These are phyloP conservation scores for Bipolaris victoriae DNA, from an alignment of 2,329 filamentous ascomycete species.

Conservation along the genomic window DNA sequence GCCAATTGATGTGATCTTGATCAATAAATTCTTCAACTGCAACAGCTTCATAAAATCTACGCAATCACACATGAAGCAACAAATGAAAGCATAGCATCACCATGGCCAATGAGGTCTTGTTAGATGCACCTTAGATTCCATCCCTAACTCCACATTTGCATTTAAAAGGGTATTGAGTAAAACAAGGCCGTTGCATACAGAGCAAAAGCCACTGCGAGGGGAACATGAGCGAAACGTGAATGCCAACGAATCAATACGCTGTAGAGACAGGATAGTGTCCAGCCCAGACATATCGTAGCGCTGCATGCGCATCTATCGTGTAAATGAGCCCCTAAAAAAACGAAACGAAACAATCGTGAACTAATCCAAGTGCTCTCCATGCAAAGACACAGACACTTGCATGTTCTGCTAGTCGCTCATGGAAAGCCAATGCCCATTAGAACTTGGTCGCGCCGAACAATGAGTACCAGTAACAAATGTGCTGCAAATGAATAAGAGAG, in stretches of 20 bases:
- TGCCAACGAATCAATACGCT: slow-evolving; percentile 21
- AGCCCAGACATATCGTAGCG: slow-evolving; percentile 30
- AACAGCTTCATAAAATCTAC: neutral
- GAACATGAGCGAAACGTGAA: slow-evolving; percentile 25
- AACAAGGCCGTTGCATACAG: slow-evolving; percentile 12
- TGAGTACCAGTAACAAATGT: slow-evolving; percentile 21
- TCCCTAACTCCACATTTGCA: slow-evolving; percentile 20
- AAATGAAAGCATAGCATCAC: neutral
- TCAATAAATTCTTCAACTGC: neutral
- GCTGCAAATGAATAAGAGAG: neutral
- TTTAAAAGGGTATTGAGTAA: slow-evolving; percentile 10
- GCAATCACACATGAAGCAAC: neutral
- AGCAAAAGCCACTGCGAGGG: slow-evolving; percentile 21
- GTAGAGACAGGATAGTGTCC: slow-evolving; percentile 42
- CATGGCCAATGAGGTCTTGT: slow-evolving; percentile 17
- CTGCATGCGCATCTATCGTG: slow-evolving; percentile 35
- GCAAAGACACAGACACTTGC: slow-evolving; percentile 24
- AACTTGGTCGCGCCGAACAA: slow-evolving; percentile 38
- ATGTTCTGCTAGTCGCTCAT: slow-evolving; percentile 31
- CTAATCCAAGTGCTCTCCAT: slow-evolving; percentile 33
- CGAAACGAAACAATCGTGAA: slow-evolving; percentile 16
- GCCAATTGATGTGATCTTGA: too few relatives aligned
- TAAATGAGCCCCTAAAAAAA: slow-evolving; percentile 21
- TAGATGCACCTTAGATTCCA: slow-evolving; percentile 16
- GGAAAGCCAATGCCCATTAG: slow-evolving; percentile 35